A percentile compares a stretch with the other conserved stretches of the same genome.
Evolutionary conservation across 805 yeast genomes (phyloP).

Genomic region (Wickerhamomyces canadensis): DNA sequence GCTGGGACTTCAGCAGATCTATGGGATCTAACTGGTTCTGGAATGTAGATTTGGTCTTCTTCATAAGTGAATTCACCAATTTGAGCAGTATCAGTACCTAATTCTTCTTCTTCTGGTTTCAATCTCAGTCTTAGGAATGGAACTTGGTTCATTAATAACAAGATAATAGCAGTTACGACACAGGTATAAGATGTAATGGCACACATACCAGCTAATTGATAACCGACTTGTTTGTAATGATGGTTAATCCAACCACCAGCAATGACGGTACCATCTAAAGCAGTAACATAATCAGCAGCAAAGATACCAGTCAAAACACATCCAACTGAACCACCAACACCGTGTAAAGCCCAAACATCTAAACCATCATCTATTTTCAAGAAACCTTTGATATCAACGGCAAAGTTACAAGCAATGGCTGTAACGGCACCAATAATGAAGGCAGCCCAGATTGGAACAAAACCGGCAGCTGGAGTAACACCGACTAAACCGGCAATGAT

Average conservation of each 20-base stretch:
- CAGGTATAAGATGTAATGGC: conserved; percentile 76
- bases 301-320: conserved; percentile 83
- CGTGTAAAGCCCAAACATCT: conserved; percentile 91
- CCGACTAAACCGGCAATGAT: conserved; percentile 91
- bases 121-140: conserved; percentile 82
- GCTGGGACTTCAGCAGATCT: conserved; percentile 26
- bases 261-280: conserved; percentile 68
- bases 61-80: conserved; percentile 82
- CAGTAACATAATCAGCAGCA: conserved; percentile 87
- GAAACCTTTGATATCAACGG: conserved; percentile 71
- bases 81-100: conserved; percentile 85
- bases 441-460: conserved; percentile 86
- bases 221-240: conserved; percentile 76
- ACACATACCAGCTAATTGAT: conserved; percentile 75
- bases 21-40: conserved; percentile 73
- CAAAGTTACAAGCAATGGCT: conserved; percentile 74
- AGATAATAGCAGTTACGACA: conserved; percentile 61
- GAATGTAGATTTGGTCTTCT: conserved; percentile 60
- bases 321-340: conserved; percentile 88
- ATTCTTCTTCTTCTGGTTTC: conserved; percentile 77
- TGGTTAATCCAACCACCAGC: conserved; percentile 88
- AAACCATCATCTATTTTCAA: conserved; percentile 87
- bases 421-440: conserved; percentile 78
- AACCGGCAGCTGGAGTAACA: conserved; percentile 96
- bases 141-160: conserved; percentile 61